Evolutionary conservation across 2,329 filamentous ascomycete genomes (phyloP).

Genomic region (Huntiella abstrusa): DNA sequence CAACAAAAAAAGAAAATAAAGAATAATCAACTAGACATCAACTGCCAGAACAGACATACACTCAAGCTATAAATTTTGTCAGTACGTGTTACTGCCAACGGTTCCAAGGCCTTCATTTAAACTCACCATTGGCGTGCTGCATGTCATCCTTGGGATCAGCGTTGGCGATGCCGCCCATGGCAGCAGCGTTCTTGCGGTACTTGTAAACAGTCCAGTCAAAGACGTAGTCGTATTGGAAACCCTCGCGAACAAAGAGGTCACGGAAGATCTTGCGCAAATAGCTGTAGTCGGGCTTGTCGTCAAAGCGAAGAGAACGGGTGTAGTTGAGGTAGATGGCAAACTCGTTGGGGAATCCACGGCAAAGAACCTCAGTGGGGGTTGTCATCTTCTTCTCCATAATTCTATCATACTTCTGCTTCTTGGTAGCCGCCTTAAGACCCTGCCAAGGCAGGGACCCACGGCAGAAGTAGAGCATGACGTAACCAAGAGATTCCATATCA

Average conservation of each 20-base stretch:
- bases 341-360: conserved; percentile 97
- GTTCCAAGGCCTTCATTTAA: conserved; percentile 21
- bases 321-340: conserved; percentile 99
- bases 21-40: background rate
- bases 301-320: conserved; percentile 92
- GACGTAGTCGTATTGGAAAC: conserved; percentile 99
- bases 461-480: conserved; percentile 99
- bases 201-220: conserved; percentile 99
- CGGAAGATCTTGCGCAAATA: conserved; percentile 99
- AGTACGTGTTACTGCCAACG: background rate
- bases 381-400: conserved; percentile 99
- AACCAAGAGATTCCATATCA: conserved; percentile 97
- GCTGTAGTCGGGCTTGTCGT: conserved; percentile 99
- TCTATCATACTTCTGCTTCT: conserved; percentile 99
- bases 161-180: conserved; percentile 71
- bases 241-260: conserved; percentile 94
- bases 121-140: conserved; percentile 51
- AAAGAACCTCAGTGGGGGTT: conserved; percentile 92
- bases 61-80: too few relatives aligned
- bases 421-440: conserved; percentile 92
- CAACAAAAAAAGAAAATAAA: background rate
- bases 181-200: conserved; percentile 98
- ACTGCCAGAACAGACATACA: too few relatives aligned
- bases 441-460: conserved; percentile 98
- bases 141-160: conserved; percentile 55